Conservation (phyloP, 805 yeast genomes). For the Zygotorulaspora florentina region DNA sequence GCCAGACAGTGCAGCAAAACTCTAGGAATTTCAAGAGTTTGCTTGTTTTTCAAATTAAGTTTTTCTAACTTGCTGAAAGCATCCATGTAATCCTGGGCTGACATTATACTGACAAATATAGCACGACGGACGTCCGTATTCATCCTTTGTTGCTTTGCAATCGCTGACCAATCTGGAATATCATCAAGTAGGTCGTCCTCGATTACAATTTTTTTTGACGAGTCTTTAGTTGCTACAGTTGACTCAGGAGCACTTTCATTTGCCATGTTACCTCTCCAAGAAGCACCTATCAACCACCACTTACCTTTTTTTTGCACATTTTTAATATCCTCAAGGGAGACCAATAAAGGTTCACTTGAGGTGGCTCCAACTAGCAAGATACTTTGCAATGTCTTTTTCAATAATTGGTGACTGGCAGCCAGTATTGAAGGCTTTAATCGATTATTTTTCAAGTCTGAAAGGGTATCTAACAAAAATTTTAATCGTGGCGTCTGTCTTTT, state of each 20-base stretch:
- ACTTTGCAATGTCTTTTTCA: slow-evolving; percentile 48
- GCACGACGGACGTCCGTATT: slow-evolving; percentile 95
- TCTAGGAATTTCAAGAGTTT: slow-evolving; percentile 81
- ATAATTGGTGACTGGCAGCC: slow-evolving; percentile 32
- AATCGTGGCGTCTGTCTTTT: slow-evolving; percentile 65
- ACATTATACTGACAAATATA: slow-evolving; percentile 89
- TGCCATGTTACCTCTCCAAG: slow-evolving; percentile 75
- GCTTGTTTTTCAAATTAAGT: slow-evolving; percentile 68
- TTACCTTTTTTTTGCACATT: slow-evolving; percentile 78
- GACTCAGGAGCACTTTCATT: slow-evolving; percentile 23
- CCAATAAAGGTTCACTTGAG: slow-evolving; percentile 70
- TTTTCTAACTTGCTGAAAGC: slow-evolving; percentile 81
- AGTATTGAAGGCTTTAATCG: slow-evolving; percentile 49
- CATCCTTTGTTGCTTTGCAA: slow-evolving; percentile 86
- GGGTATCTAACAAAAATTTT: slow-evolving; percentile 77
- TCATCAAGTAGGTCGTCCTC: slow-evolving; percentile 60
- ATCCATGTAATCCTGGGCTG: slow-evolving; percentile 87
- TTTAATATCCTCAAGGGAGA: slow-evolving; percentile 74
- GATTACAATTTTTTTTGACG: slow-evolving; percentile 37
- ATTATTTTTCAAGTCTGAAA: slow-evolving; percentile 82
- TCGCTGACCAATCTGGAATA: slow-evolving; percentile 81
- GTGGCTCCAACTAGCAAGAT: slow-evolving; percentile 42
- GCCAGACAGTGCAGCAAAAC: slow-evolving; percentile 83
- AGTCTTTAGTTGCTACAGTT: slow-evolving; percentile 17
- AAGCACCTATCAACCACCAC: slow-evolving; percentile 99